These are phyloP conservation scores for Novakomyces olei DNA, from an alignment of 805 yeast species.

Conservation along the genomic window DNA sequence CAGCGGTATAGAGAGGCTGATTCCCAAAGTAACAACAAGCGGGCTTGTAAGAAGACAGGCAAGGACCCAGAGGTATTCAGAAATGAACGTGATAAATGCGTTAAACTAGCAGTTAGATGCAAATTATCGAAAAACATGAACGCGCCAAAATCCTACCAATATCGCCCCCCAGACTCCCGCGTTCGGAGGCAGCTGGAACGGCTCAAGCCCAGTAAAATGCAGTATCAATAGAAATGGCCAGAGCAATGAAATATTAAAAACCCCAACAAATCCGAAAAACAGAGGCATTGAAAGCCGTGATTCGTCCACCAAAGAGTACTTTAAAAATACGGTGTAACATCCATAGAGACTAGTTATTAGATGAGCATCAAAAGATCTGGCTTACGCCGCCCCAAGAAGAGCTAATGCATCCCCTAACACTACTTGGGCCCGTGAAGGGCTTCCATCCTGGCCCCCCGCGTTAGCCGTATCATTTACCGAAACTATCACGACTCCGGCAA, in stretches of 20 bases:
- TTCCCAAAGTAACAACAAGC: slow-evolving; percentile 82
- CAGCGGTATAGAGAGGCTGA: slow-evolving; percentile 79
- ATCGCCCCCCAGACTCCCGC: slow-evolving; percentile 31
- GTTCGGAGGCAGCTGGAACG: slow-evolving; percentile 45
- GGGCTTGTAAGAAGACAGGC: slow-evolving; percentile 89
- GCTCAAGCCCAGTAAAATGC: slow-evolving; percentile 42
- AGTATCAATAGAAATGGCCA: slow-evolving; percentile 68
- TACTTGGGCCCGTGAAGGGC: slow-evolving; percentile 9
- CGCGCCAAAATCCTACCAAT: too few relatives aligned
- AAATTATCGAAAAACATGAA: too few relatives aligned
- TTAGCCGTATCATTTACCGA: slow-evolving; percentile 40
- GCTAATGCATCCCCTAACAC: slow-evolving; percentile 63
- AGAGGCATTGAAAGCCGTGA: slow-evolving; percentile 59
- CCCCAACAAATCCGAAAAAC: slow-evolving; percentile 88
- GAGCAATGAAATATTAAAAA: slow-evolving; percentile 45
- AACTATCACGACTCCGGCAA: slow-evolving; percentile 59
- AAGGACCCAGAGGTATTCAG: slow-evolving; percentile 90
- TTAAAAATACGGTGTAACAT: slow-evolving; percentile 64
- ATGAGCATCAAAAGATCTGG: too few relatives aligned
- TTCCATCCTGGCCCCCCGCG: slow-evolving; percentile 10
- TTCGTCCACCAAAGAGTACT: slow-evolving; percentile 50
- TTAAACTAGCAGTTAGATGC: too few relatives aligned
- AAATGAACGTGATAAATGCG: slow-evolving; percentile 55
- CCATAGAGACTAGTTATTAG: slow-evolving; percentile 79
- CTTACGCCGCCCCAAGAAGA: slow-evolving; percentile 68